These are phyloP conservation scores for Echeveria elegans DNA, from an alignment of 164 flowering plant genomes.

Conservation along the genomic window DNA sequence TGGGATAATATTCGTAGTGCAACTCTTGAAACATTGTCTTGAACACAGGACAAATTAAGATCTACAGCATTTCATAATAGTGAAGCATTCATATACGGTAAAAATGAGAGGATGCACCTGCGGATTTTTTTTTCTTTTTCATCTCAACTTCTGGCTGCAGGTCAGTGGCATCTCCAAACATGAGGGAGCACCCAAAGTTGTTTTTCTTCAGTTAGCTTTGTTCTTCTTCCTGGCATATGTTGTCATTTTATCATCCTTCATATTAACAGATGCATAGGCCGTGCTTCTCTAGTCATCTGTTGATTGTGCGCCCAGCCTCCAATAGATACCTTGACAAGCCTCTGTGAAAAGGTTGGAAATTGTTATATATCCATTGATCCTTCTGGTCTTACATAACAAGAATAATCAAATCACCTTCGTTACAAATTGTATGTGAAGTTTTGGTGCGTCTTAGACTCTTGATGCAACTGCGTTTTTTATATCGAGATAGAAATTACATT, in stretches of 20 bases:
- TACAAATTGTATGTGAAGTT: not conserved
- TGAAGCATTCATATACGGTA: too few species aligned
- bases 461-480: too few species aligned
- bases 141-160: constrained; percentile 26
- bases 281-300: not conserved
- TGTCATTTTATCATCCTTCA: constrained; percentile 78
- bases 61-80: too few species aligned
- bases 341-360: not conserved
- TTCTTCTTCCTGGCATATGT: constrained; percentile 88
- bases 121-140: too few species aligned
- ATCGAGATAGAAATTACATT: too few species aligned
- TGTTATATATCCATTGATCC: not conserved
- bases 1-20: too few species aligned
- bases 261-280: constrained; percentile 66
- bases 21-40: too few species aligned
- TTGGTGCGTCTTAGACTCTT: not conserved
- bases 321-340: not conserved
- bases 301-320: not conserved
- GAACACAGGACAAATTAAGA: too few species aligned
- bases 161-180: constrained; percentile 86
- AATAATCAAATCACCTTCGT: not conserved
- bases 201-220: constrained; percentile 79
- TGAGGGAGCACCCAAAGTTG: constrained; percentile 96
- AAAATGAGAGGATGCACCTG: too few species aligned
- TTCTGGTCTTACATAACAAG: not conserved